Evolutionary conservation across 169 alveolate species (phyloP).

Genomic region (Cryptosporidium muris): DNA sequence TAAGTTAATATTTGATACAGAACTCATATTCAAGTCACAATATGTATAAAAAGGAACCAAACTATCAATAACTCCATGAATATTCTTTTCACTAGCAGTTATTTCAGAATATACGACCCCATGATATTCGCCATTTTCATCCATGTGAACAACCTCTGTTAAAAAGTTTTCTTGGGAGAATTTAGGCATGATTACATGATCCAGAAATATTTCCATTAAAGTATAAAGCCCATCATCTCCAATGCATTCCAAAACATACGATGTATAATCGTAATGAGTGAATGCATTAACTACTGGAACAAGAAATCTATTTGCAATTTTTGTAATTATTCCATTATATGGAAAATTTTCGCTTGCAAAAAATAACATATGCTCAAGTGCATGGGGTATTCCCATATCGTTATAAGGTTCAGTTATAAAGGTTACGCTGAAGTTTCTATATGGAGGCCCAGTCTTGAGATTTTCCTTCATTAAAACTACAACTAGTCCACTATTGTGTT

Average conservation of each 20-base stretch:
- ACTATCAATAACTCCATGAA: constrained; percentile 23
- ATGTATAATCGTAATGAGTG: constrained; percentile 40
- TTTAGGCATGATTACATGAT: constrained; percentile 33
- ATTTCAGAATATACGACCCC: constrained; percentile 69
- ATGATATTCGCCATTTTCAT: constrained; percentile 52
- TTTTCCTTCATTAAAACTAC: constrained; percentile 35
- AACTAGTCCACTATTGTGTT: constrained; percentile 32
- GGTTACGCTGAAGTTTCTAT: constrained; percentile 24
- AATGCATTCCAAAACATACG: constrained; percentile 50
- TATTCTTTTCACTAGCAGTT: constrained; percentile 20
- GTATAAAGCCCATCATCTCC: constrained; percentile 5
- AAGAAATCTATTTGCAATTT: constrained; percentile 31
- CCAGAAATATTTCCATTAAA: constrained; percentile 40
- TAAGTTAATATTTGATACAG: background rate
- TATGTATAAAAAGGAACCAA: constrained; percentile 23
- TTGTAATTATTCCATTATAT: constrained; percentile 42
- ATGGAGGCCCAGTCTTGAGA: constrained; percentile 27
- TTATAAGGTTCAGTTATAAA: constrained; percentile 44
- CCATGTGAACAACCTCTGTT: constrained; percentile 52
- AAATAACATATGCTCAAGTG: constrained; percentile 45
- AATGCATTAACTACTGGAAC: constrained; percentile 53
- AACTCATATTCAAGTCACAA: background rate
- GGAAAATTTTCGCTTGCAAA: constrained; percentile 49
- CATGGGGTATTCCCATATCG: constrained; percentile 70
- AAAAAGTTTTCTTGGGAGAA: constrained; percentile 53